Conservation (phyloP, 371 early-diverging fungal species). For the Sporodiniella umbellata region DNA sequence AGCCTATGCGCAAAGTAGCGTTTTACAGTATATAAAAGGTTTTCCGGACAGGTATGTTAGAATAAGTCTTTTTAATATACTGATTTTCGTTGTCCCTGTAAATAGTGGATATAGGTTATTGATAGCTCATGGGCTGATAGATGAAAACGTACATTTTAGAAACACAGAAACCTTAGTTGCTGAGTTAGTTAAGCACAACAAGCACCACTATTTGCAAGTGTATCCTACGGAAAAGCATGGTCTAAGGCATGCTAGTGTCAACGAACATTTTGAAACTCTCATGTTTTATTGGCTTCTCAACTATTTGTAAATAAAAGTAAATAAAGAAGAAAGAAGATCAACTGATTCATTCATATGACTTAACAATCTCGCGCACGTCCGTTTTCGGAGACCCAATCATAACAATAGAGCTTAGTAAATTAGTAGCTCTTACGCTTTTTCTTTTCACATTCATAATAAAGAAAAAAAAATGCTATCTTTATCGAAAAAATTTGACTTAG, state of each 20-base stretch:
- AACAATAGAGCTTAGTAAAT: too few relatives aligned
- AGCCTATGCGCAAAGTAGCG: slow-evolving; percentile 51
- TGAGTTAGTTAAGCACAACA: slow-evolving; percentile 52
- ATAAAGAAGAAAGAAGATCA: too few relatives aligned
- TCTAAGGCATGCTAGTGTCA: slow-evolving; percentile 61
- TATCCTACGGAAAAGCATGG: slow-evolving; percentile 80
- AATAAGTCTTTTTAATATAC: neutral
- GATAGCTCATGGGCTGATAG: slow-evolving; percentile 75
- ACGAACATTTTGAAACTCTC: slow-evolving; percentile 81
- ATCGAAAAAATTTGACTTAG: too few relatives aligned
- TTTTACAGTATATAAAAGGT: slow-evolving; percentile 49
- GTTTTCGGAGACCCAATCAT: too few relatives aligned
- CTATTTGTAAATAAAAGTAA: slow-evolving; percentile 36
- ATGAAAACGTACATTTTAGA: slow-evolving; percentile 82
- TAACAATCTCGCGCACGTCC: too few relatives aligned
- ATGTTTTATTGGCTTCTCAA: slow-evolving; percentile 71
- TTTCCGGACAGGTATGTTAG: slow-evolving; percentile 62
- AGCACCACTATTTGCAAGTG: slow-evolving; percentile 64
- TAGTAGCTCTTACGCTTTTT: too few relatives aligned
- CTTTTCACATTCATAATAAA: too few relatives aligned
- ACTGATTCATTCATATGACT: too few relatives aligned
- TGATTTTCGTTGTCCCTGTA: neutral
- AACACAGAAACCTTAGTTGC: slow-evolving; percentile 62
- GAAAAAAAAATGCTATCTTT: too few relatives aligned
- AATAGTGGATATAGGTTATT: slow-evolving; percentile 62